These are phyloP conservation scores for Apiospora koreana DNA, from an alignment of 2,329 filamentous ascomycete genomes.

Conservation along the genomic window DNA sequence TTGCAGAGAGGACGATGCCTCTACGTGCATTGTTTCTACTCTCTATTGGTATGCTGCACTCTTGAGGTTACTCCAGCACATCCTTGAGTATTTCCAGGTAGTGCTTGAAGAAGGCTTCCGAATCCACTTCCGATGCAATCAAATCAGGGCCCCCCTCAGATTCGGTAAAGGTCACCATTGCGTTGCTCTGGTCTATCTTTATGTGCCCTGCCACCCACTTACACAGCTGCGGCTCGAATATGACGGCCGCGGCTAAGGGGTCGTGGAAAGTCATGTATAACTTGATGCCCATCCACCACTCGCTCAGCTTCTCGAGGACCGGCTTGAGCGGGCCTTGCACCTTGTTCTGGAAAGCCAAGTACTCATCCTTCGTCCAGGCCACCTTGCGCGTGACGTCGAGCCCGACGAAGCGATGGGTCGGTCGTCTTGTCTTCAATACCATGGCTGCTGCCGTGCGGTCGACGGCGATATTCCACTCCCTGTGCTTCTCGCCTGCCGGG, in stretches of 20 bases:
- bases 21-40: neutral
- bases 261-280: slow-evolving; percentile 14
- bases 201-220: slow-evolving; percentile 12
- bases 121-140: slow-evolving; percentile 11
- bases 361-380: neutral
- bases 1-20: neutral
- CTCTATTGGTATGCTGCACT: neutral
- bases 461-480: slow-evolving; percentile 15
- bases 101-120: slow-evolving; percentile 13
- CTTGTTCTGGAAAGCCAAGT: neutral
- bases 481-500: neutral
- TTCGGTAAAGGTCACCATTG: slow-evolving; percentile 6
- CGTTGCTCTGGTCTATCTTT: neutral
- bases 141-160: slow-evolving; percentile 5
- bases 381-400: slow-evolving; percentile 15
- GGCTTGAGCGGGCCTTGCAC: slow-evolving; percentile 1
- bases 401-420: slow-evolving; percentile 14
- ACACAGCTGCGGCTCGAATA: slow-evolving; percentile 15
- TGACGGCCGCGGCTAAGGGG: slow-evolving; percentile 14
- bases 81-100: slow-evolving; percentile 12
- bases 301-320: neutral
- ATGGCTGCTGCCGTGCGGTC: slow-evolving; percentile 15
- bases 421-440: slow-evolving; percentile 9
- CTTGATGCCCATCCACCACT: slow-evolving; percentile 11
- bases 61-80: neutral